phyloP scores from a whole-genome alignment of 2,329 filamentous ascomycete genomes.

The Xylaria digitata region DNA sequence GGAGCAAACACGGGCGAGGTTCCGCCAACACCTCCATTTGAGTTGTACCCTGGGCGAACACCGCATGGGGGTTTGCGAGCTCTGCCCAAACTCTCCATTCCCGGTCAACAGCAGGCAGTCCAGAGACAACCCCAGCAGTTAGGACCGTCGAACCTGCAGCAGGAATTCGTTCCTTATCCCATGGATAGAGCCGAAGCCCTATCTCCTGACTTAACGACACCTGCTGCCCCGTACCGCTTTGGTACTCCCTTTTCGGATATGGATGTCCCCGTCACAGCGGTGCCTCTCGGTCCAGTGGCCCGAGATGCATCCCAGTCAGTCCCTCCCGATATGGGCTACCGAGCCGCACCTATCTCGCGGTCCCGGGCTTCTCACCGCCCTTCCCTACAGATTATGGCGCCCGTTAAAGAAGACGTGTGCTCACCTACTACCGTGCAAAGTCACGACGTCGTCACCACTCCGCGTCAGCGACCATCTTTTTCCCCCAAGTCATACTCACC shows the following conservation, averaged over 20 bases:
- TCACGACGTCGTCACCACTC: slow-evolving; percentile 45
- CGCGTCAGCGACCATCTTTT: slow-evolving; percentile 53
- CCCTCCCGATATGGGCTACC: slow-evolving; percentile 91
- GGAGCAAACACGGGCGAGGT: slow-evolving; percentile 61
- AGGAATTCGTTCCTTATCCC: slow-evolving; percentile 60
- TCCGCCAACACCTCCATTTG: slow-evolving; percentile 76
- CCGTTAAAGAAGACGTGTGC: slow-evolving; percentile 72
- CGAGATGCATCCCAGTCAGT: slow-evolving; percentile 90
- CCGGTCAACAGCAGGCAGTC: slow-evolving; percentile 51
- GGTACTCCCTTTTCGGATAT: slow-evolving; percentile 91
- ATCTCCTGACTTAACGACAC: slow-evolving; percentile 68
- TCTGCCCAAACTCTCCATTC: slow-evolving; percentile 73
- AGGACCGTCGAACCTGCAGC: slow-evolving; percentile 44
- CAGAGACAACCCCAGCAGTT: slow-evolving; percentile 42
- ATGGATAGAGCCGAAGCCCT: slow-evolving; percentile 64
- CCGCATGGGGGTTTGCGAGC: slow-evolving; percentile 67
- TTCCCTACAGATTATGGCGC: slow-evolving; percentile 74
- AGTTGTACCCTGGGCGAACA: slow-evolving; percentile 65
- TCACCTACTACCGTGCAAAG: slow-evolving; percentile 53
- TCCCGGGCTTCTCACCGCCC: slow-evolving; percentile 72
- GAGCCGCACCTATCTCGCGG: slow-evolving; percentile 53
- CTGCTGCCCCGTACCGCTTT: slow-evolving; percentile 75
- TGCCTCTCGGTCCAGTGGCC: slow-evolving; percentile 76
- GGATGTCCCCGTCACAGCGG: slow-evolving; percentile 83
- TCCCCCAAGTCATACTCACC: slow-evolving; percentile 48